Evolutionary conservation across 1,284 basidiomycete genomes (phyloP), one percentile per base, ranked within the genome.

Genomic region (Clitocybe nebularis): DNA sequence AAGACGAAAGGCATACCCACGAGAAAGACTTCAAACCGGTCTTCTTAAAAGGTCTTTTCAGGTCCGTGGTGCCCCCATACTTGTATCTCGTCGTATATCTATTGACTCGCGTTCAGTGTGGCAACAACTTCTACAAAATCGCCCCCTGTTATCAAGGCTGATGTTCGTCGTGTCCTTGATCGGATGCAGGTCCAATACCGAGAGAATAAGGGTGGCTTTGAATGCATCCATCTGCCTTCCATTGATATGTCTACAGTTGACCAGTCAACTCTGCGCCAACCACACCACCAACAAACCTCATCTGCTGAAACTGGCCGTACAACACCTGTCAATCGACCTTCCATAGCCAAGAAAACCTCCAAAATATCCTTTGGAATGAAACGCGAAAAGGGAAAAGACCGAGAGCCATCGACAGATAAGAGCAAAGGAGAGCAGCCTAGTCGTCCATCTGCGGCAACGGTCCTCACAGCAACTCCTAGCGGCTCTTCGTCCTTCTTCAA

Each of bases 181-280:
- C 79, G 93, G 36, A 91, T 98, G 77, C 92, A 94, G 47, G 87
- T 99, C 36, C 91, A 93, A 62, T 92, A 95, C 62, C 79, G 91
- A 28, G 90, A 94, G 61, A 93, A 84, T 55, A 88, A 84, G 61
- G 77, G 82, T 43, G 95, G 95, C 0, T 99, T 94, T 61, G 95
- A 98, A 62, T 99, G 95, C 65, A 87, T 95, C 17, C 93, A 98
- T 61, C 68, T 90, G 38, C 95, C 95, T 0, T 93, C 89, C 19
- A 95, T 98, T 60, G 92, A 95, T 61, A 67, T 95, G 6, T 74
- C 84, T 4, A 86, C 87, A 23, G 73, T 93, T 23, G 73, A 72
- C 39, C 53, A 61, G 5, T 54, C 67, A 14, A 56, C 64, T 17
- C 33, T 55, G 33, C 51, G 59, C 54, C 40, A 60, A 49, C 58